Base-by-base conservation (phyloP, 2,329 filamentous ascomycete species). In the Neurospora sp. region DNA sequence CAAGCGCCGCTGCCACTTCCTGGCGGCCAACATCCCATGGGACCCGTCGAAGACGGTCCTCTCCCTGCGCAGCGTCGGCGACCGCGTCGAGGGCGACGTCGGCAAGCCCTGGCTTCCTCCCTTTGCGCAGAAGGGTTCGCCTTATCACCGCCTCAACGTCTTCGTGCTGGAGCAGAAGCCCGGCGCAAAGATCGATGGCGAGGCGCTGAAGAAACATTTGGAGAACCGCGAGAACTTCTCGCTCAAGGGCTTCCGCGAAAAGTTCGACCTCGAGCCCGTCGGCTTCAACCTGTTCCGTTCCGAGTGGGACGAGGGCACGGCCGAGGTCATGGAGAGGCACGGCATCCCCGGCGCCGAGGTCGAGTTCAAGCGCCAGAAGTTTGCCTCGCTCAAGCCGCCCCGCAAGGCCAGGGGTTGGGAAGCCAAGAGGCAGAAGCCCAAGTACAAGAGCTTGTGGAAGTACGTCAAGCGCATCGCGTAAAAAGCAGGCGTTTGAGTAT, bases 211-310 rank as follows among this genome's bases (percentile, higher is more conserved):
- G 76, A 81, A 86, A 74, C 79, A 83, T 28, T 84, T 87, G 77
- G 75, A 78, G 28, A 71, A 74, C 62, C 87, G 91, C 68, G 86
- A 94, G 67, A 86, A 85, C 66, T 96, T 97, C 82, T 89, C 86
- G 70, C 82, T 97, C 72, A 89, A 92, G 77, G 88, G 87, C 72
- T 91, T 96, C 79, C 86, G 90, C 74, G 86, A 89, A 78, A 89
- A 89, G 78, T 88, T 92, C 78, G 81, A 83, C 70, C 83, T 96
- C 72, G 85, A 83, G 70, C 88, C 94, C 8, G 88, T 97, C 70
- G 94, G 94, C 62, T 91, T 93, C 75, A 92, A 89, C 78, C 83
- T 99, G 75, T 99, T 98, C 89, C 89, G 96, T 74, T 90, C 89
- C 71, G 83, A 91, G 74, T 98, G 94, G 92, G 96, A 99, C 80